Evolutionary conservation across 2,329 filamentous ascomycete genomes (phyloP).

Genomic region (Elsinoe batatas): DNA sequence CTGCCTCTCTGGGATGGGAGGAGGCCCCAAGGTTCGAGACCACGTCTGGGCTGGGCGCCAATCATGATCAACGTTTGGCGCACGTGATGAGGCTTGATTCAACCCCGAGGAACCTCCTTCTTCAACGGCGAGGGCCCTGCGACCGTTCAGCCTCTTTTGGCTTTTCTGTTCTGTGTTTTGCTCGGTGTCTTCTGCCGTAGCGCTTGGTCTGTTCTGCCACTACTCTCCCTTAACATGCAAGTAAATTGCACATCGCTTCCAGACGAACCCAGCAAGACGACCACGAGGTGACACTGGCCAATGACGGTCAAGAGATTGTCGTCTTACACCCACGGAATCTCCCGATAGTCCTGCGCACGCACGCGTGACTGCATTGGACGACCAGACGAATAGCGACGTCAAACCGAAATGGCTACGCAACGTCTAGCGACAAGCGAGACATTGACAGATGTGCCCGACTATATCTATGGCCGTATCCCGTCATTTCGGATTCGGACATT

Average conservation of each 20-base stretch:
- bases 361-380: not conserved
- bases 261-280: not conserved
- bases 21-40: conserved; percentile 2
- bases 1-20: conserved; percentile 9
- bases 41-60: not conserved
- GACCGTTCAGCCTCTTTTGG: conserved; percentile 9
- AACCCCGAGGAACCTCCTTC: not conserved
- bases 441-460: not conserved
- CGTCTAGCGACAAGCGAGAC: not conserved
- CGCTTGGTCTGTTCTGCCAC: not conserved
- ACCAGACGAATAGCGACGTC: not conserved
- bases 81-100: conserved; percentile 10
- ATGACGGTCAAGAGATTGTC: conserved; percentile 2
- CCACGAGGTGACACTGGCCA: conserved; percentile 4
- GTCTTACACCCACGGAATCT: not conserved
- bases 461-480: not conserved
- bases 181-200: not conserved
- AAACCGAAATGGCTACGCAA: conserved; percentile 9
- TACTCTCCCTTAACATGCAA: not conserved
- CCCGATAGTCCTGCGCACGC: not conserved
- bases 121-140: not conserved
- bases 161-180: conserved; percentile 6
- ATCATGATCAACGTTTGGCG: conserved; percentile 4
- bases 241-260: conserved; percentile 11
- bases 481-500: not conserved